Evolutionary conservation across 352 stramenopile genomes (phyloP).

Genomic region (Pythium myriotylum): DNA sequence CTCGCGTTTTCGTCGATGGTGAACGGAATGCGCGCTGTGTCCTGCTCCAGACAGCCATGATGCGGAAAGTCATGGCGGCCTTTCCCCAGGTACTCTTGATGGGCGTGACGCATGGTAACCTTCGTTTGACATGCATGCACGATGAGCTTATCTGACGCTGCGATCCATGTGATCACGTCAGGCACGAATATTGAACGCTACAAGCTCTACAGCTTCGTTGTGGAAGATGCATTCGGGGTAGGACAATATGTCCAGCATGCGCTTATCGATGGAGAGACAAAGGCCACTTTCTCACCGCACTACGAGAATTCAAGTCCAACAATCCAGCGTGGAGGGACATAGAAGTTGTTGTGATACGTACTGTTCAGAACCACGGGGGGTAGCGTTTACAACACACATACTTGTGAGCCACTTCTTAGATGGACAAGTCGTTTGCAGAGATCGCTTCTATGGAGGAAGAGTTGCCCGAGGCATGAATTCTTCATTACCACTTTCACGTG

Average conservation of each 20-base stretch:
- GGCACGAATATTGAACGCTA: not conserved
- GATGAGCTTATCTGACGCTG: too few species aligned
- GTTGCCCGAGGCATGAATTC: too few species aligned
- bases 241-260: slow-evolving; percentile 3
- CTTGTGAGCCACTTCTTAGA: too few species aligned
- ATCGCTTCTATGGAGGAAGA: too few species aligned
- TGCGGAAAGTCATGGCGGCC: not conserved
- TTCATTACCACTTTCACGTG: too few species aligned
- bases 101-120: not conserved
- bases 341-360: too few species aligned
- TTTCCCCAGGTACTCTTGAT: not conserved
- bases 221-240: not conserved
- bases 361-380: too few species aligned
- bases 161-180: too few species aligned
- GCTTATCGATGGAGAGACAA: not conserved
- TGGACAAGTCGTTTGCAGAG: not conserved
- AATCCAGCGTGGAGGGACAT: too few species aligned
- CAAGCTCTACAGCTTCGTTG: slow-evolving; percentile 1
- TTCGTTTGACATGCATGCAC: too few species aligned
- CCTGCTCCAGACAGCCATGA: not conserved
- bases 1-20: not conserved
- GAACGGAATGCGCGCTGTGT: not conserved
- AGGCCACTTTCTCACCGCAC: not conserved
- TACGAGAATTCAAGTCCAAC: not conserved
- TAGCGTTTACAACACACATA: too few species aligned